phyloP scores from a whole-genome alignment of 2,329 filamentous ascomycete species.

The Neonectria hederae region DNA sequence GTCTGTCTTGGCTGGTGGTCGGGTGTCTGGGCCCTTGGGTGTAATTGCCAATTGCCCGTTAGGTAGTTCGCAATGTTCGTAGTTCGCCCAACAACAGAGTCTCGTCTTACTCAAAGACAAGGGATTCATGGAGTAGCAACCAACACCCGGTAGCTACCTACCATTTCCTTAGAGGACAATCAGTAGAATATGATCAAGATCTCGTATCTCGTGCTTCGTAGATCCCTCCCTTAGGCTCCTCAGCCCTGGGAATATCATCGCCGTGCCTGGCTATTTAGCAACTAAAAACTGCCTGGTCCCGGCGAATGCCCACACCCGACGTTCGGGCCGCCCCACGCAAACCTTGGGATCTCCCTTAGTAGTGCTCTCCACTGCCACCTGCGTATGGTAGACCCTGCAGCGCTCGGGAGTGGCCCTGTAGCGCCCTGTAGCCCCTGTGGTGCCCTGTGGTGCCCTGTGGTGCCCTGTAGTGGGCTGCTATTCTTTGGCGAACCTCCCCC shows the following conservation, averaged over 20 bases:
- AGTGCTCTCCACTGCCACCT: not conserved
- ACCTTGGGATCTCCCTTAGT: not conserved
- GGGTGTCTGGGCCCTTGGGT: not conserved
- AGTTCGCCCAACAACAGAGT: not conserved
- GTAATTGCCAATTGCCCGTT: not conserved
- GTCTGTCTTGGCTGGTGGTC: not conserved
- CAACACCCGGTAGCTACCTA: constrained; percentile 3
- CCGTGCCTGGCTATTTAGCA: constrained; percentile 1
- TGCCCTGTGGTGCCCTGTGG: not conserved
- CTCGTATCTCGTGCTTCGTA: not conserved
- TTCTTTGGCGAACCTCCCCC: not conserved
- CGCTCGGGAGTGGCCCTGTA: not conserved
- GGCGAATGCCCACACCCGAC: constrained; percentile 1
- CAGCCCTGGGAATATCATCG: not conserved
- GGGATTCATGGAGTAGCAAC: not conserved
- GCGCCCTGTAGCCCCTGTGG: not conserved
- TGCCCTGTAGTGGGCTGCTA: not conserved
- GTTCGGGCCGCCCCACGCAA: constrained; percentile 12
- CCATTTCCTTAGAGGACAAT: not conserved
- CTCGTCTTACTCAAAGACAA: not conserved
- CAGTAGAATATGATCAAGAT: not conserved
- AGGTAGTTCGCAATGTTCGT: not conserved
- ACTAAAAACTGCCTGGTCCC: constrained; percentile 1
- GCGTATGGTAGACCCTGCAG: not conserved
- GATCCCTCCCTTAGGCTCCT: not conserved